Conservation (phyloP, 345 rosid genomes). For the Rhodamnia rubescens region DNA sequence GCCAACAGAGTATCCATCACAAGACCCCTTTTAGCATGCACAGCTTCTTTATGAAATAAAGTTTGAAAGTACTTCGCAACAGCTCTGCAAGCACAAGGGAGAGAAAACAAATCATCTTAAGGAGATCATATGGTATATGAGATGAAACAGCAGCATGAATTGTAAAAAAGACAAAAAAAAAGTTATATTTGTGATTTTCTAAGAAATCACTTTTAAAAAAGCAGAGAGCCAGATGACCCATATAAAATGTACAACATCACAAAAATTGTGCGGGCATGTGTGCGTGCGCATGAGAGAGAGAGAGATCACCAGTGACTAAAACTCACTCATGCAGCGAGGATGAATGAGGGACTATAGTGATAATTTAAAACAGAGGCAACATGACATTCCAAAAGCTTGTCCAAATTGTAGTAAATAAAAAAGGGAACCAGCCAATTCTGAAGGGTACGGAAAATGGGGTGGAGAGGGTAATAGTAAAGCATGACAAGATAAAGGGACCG, state of each 20-base stretch:
- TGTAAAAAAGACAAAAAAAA: neutral
- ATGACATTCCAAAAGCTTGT: neutral
- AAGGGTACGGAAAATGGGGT: neutral
- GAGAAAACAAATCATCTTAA: neutral
- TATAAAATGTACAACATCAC: neutral
- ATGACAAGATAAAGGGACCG: neutral
- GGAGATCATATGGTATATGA: neutral
- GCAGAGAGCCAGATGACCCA: neutral
- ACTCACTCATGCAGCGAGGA: neutral
- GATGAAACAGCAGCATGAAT: neutral
- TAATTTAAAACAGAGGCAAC: neutral
- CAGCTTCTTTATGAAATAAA: slow-evolving; percentile 57
- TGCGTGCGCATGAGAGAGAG: neutral
- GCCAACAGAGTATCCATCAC: slow-evolving; percentile 58
- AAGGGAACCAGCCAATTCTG: neutral
- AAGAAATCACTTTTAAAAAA: neutral
- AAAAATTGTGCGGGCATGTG: neutral
- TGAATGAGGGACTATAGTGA: too few species aligned
- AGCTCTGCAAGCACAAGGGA: slow-evolving; percentile 35
- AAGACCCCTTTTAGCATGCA: slow-evolving; percentile 40
- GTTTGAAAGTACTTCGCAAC: slow-evolving; percentile 87
- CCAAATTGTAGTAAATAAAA: neutral
- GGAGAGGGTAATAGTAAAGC: neutral
- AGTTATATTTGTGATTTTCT: neutral
- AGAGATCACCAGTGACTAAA: neutral